Percentiles rank a stretch among this genome's conserved stretches.
These are phyloP conservation scores for Botrytis fragariae DNA, from an alignment of 2,329 filamentous ascomycete genomes.

Conservation along the genomic window DNA sequence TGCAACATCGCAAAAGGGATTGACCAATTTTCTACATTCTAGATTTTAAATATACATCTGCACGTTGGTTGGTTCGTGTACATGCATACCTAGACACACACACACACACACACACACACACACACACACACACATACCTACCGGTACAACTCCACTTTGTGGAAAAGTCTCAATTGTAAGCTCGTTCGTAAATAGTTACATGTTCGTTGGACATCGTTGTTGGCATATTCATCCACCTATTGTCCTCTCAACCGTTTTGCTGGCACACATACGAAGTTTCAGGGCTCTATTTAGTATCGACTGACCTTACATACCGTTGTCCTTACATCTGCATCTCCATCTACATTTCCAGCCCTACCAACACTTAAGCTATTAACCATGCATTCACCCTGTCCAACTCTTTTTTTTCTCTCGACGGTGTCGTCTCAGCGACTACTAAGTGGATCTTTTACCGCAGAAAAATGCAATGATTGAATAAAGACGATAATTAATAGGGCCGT, in stretches of 20 bases:
- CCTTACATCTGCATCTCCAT: neutral
- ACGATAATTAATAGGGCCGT: slow-evolving; percentile 20
- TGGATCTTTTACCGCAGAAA: neutral
- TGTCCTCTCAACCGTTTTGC: neutral
- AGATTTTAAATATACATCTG: slow-evolving; percentile 3
- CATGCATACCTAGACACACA: neutral
- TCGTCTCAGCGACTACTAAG: neutral
- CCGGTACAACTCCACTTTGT: neutral
- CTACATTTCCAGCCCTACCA: slow-evolving; percentile 19
- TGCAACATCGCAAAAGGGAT: neutral
- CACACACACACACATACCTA: neutral
- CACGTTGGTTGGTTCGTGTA: neutral
- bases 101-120: neutral
- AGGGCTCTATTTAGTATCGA: neutral
- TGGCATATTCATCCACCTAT: neutral
- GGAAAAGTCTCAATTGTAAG: neutral
- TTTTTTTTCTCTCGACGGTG: neutral
- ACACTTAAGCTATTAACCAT: neutral
- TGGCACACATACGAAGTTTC: neutral
- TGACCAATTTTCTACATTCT: neutral
- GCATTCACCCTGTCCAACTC: neutral
- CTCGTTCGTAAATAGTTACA: neutral
- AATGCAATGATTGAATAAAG: neutral
- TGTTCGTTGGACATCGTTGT: neutral
- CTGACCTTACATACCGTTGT: neutral